Base-by-base conservation (phyloP, 495 filamentous ascomycete genomes). In the Penicillium diatomitis region DNA sequence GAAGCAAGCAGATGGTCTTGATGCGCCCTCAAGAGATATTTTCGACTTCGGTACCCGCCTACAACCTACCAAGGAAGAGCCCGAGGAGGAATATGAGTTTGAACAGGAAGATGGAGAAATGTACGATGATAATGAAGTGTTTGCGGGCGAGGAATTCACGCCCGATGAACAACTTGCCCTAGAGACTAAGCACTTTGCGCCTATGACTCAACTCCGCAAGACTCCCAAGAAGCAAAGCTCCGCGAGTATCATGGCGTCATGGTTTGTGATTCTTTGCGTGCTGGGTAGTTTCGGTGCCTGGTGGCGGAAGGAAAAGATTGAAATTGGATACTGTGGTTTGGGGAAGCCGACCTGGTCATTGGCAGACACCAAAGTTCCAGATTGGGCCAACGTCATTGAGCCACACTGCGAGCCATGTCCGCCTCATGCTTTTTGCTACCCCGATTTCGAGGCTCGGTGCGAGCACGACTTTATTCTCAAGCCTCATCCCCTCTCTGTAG, bases 321-420 rank as follows among this genome's bases (percentile, higher is more conserved):
- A 87, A 35, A 88, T 96, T 38, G 92, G 92, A 29, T 98, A 91
- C 64, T 98, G 92, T 64, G 91, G 90, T 27, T 80, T 92, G 53
- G 92, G 90, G 11, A 77, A 81, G 50, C 71, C 80, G 34, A 79
- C 77, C 30, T 72, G 72, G 64, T 74, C 73, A 4, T 49, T 79
- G 39, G 58, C 76, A 7, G 67, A 74, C n/a, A 70, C 75, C 2
- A 69, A 70, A 28, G 67, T 86, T 29, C 85, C 85, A 5, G 82
- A 83, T 46, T 89, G 82, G 79, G 74, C 81, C 0, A 75, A 75
- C 38, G 69, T 77, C 38, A 51, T 88, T 6, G 83, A 90, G 55
- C 90, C 90, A 3, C 74, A 83, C 49, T 98, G 92, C 65, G 91
- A 97, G 57, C 85, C 87, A 29, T 98, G 92, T 63, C 92, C 92